Evolutionary conservation across 768 basidiomycete species (phyloP).

Genomic region (Boletellus emodensis): DNA sequence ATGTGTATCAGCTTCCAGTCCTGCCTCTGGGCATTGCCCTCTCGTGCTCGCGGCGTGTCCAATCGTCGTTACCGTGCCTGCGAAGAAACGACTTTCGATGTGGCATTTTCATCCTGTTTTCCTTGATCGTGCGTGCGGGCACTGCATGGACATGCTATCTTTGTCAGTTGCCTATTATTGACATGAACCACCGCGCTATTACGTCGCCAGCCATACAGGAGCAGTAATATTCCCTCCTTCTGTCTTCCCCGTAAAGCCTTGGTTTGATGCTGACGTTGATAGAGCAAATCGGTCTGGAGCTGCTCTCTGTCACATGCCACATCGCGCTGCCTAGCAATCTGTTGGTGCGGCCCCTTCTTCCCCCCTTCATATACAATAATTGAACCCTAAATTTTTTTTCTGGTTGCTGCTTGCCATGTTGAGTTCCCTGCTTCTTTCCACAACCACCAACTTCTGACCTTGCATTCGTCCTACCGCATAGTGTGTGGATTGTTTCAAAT

Average conservation of each 20-base stretch:
- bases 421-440: not conserved
- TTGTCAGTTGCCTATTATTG: conserved; percentile 17
- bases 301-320: conserved; percentile 2
- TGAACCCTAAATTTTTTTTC: conserved; percentile 19
- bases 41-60: conserved; percentile 11
- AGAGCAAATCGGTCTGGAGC: conserved; percentile 1
- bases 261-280: conserved; percentile 12
- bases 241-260: conserved; percentile 14
- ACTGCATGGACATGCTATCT: conserved; percentile 24
- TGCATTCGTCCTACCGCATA: conserved; percentile 1
- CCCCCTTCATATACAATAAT: conserved; percentile 25
- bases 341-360: conserved; percentile 18
- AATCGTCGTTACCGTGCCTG: conserved; percentile 10
- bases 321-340: conserved; percentile 9
- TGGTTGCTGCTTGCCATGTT: not conserved
- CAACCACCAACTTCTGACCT: conserved; percentile 5
- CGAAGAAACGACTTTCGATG: conserved; percentile 14
- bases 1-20: conserved; percentile 25
- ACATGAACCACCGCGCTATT: conserved; percentile 13
- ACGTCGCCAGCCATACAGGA: conserved; percentile 11
- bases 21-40: conserved; percentile 24
- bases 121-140: conserved; percentile 11
- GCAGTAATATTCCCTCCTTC: conserved; percentile 4
- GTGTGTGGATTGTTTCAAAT: conserved; percentile 6
- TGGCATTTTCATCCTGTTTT: conserved; percentile 12